These are phyloP conservation scores for Plasmodium sp. DNA, from an alignment of 169 alveolate genomes.

Conservation along the genomic window DNA sequence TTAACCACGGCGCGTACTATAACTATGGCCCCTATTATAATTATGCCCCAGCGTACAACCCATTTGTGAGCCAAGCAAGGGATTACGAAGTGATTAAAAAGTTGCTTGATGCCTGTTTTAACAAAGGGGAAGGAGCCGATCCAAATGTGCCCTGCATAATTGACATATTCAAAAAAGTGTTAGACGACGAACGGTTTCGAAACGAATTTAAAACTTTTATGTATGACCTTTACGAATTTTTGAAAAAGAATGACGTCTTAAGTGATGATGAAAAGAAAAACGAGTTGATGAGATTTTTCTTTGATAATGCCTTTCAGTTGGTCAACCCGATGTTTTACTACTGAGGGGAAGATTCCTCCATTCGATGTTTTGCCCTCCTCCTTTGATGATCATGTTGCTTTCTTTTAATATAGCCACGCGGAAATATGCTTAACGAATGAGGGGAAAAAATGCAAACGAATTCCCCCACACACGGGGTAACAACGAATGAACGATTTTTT, in stretches of 20 bases:
- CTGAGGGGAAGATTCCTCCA: not conserved
- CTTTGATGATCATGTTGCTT: too few relatives aligned
- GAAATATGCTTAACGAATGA: not conserved
- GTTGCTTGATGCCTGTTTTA: not conserved
- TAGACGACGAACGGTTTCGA: not conserved
- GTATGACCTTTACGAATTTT: not conserved
- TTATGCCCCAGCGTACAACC: not conserved
- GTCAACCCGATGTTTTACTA: not conserved
- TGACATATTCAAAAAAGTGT: not conserved
- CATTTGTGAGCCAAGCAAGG: not conserved
- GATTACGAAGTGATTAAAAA: not conserved
- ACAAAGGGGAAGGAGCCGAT: not conserved
- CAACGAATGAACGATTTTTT: not conserved
- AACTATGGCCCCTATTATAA: not conserved
- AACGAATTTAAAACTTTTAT: not conserved
- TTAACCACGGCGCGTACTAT: not conserved
- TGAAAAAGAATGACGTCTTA: not conserved
- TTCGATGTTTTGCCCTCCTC: not conserved
- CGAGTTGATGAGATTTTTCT: not conserved
- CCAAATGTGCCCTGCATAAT: not conserved
- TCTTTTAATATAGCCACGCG: not conserved
- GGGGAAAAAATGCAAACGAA: not conserved
- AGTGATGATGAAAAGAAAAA: not conserved
- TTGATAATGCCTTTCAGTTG: not conserved
- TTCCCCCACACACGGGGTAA: not conserved